These are phyloP conservation scores for Talaromyces adpressus DNA, from an alignment of 495 filamentous ascomycete species.

Conservation along the genomic window DNA sequence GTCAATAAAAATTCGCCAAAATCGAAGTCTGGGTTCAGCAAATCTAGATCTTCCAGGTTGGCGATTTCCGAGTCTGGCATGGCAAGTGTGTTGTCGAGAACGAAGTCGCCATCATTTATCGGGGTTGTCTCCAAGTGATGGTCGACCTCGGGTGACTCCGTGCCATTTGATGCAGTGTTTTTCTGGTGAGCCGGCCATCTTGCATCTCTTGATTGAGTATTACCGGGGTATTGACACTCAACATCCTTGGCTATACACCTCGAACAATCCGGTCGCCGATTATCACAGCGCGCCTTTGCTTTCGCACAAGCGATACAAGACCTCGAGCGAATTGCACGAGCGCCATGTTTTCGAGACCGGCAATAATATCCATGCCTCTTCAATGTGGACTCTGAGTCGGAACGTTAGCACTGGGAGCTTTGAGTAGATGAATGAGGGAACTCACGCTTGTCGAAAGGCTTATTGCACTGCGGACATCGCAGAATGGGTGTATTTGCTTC, in stretches of 20 bases:
- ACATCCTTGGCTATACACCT: constrained; percentile 30
- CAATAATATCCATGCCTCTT: constrained; percentile 45
- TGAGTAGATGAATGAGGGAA: constrained; percentile 9
- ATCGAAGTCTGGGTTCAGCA: constrained; percentile 11
- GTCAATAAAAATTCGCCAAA: constrained; percentile 51
- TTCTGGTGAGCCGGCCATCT: neutral
- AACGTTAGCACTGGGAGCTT: constrained; percentile 15
- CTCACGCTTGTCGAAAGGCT: constrained; percentile 38
- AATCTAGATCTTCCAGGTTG: neutral
- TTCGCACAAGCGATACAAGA: constrained; percentile 36
- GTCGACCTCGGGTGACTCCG: neutral
- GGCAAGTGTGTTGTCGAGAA: neutral
- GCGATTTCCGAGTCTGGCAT: neutral
- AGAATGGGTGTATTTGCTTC: constrained; percentile 22
- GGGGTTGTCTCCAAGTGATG: neutral
- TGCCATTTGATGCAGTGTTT: neutral
- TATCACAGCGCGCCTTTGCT: constrained; percentile 36
- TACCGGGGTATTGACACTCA: constrained; percentile 31
- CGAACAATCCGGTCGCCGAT: constrained; percentile 30
- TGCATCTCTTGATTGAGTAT: constrained; percentile 9
- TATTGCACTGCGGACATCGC: constrained; percentile 32
- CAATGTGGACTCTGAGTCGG: constrained; percentile 28
- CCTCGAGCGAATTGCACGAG: constrained; percentile 18
- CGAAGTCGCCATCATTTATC: neutral
- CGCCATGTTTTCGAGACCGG: constrained; percentile 27